phyloP scores from a whole-genome alignment of 176 grass and related monocot species.

The Carex littledalei region DNA sequence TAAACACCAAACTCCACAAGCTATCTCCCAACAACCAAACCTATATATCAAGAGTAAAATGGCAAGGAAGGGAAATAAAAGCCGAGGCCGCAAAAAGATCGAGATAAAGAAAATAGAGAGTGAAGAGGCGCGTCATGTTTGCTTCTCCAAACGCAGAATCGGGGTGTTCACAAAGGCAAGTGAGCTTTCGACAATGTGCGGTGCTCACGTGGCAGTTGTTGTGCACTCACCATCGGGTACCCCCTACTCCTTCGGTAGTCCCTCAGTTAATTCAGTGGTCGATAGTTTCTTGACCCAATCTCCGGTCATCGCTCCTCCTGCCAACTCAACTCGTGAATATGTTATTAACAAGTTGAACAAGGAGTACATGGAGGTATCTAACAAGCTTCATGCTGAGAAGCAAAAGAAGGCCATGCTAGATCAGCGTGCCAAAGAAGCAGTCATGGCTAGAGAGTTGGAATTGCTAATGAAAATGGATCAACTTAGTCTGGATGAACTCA shows the following conservation, averaged over 20 bases:
- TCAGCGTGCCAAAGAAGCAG: background rate
- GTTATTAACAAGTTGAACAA: background rate
- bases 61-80: constrained; percentile 26
- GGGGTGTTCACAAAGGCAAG: constrained; percentile 54
- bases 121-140: constrained; percentile 47
- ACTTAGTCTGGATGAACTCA: constrained; percentile 19
- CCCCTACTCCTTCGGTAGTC: constrained; percentile 25
- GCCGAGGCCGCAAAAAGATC: constrained; percentile 45
- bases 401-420: background rate
- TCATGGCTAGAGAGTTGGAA: background rate
- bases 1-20: background rate
- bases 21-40: background rate
- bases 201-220: constrained; percentile 34
- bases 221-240: constrained; percentile 41
- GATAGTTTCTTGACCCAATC: constrained; percentile 17
- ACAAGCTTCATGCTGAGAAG: constrained; percentile 9
- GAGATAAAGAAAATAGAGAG: constrained; percentile 48
- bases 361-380: constrained; percentile 24
- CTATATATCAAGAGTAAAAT: constrained; percentile 1
- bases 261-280: constrained; percentile 8
- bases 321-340: background rate
- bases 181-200: constrained; percentile 43
- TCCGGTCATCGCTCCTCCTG: background rate
- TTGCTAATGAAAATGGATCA: constrained; percentile 16
- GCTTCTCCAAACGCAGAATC: constrained; percentile 46